Percentiles rank a stretch among this genome's conserved stretches.
Evolutionary conservation across 129 eudicot species (phyloP).

Genomic region (Kitagawia praeruptora): DNA sequence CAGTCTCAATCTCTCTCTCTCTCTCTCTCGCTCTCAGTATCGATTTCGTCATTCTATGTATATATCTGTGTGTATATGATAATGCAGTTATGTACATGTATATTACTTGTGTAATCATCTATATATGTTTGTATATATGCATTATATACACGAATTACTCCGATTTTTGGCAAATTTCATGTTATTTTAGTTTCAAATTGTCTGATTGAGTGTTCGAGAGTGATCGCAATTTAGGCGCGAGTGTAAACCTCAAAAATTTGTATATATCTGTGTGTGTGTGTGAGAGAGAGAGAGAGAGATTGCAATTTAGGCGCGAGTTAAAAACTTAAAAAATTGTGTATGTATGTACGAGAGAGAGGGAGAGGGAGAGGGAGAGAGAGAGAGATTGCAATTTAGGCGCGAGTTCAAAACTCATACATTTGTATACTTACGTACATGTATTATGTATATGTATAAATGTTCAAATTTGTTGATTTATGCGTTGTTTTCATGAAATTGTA

Average conservation of each 20-base stretch:
- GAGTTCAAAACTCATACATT: too few species aligned
- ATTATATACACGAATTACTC: background rate
- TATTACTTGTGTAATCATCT: background rate
- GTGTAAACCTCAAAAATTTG: conserved; percentile 9
- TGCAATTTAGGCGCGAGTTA: background rate
- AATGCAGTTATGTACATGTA: background rate
- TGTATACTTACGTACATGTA: background rate
- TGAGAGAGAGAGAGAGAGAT: background rate
- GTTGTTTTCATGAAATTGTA: conserved; percentile 2
- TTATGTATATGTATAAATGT: background rate
- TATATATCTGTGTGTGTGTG: too few species aligned
- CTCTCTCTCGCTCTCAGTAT: background rate
- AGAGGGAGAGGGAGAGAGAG: too few species aligned
- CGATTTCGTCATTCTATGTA: background rate
- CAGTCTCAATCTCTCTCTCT: background rate
- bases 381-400: too few species aligned
- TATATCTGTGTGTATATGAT: background rate
- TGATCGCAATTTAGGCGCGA: conserved; percentile 33
- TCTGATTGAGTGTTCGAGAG: background rate
- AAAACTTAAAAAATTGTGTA: too few species aligned
- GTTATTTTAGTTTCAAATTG: background rate
- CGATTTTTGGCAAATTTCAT: background rate
- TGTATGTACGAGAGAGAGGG: too few species aligned
- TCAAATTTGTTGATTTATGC: conserved; percentile 6
- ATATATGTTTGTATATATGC: background rate